Evolutionary conservation across 192 early-diverging fungal species (phyloP).

Genomic region (Umbelopsis sp.): DNA sequence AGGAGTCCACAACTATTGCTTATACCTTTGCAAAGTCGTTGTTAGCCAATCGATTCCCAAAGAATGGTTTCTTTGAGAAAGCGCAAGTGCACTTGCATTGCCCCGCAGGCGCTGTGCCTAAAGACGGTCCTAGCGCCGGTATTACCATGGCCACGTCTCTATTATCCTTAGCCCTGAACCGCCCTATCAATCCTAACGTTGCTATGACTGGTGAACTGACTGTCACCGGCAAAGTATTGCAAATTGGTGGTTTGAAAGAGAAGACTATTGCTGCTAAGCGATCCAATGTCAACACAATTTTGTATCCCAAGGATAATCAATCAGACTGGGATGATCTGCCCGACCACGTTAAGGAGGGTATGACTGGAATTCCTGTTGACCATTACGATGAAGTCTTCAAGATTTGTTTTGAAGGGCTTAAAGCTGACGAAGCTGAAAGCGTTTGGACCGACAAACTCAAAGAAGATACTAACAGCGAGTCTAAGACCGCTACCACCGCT

Average conservation of each 20-base stretch:
- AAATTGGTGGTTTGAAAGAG: slow-evolving; percentile 97
- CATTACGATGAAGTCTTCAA: slow-evolving; percentile 80
- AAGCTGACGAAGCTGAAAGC: slow-evolving; percentile 33
- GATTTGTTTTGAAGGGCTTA: slow-evolving; percentile 48
- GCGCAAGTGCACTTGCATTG: slow-evolving; percentile 93
- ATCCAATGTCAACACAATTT: slow-evolving; percentile 82
- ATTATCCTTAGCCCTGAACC: slow-evolving; percentile 87
- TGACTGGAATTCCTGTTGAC: slow-evolving; percentile 80
- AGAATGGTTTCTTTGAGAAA: slow-evolving; percentile 91
- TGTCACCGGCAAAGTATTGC: slow-evolving; percentile 94
- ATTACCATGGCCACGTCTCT: slow-evolving; percentile 95
- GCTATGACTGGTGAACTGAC: slow-evolving; percentile 99
- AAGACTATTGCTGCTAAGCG: slow-evolving; percentile 98
- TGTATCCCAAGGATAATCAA: slow-evolving; percentile 89
- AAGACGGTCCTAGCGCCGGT: slow-evolving; percentile 97
- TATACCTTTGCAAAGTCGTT: slow-evolving; percentile 96
- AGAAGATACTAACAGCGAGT: slow-evolving; percentile 29
- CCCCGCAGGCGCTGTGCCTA: slow-evolving; percentile 96
- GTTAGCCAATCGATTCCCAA: slow-evolving; percentile 71
- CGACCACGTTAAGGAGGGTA: slow-evolving; percentile 88
- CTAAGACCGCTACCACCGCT: background rate
- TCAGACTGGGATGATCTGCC: slow-evolving; percentile 97
- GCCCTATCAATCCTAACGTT: slow-evolving; percentile 74
- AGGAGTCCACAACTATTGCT: slow-evolving; percentile 93
- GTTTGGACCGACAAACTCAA: slow-evolving; percentile 35